Base-by-base conservation (phyloP, 345 rosid genomes). In the Punica granatum region DNA sequence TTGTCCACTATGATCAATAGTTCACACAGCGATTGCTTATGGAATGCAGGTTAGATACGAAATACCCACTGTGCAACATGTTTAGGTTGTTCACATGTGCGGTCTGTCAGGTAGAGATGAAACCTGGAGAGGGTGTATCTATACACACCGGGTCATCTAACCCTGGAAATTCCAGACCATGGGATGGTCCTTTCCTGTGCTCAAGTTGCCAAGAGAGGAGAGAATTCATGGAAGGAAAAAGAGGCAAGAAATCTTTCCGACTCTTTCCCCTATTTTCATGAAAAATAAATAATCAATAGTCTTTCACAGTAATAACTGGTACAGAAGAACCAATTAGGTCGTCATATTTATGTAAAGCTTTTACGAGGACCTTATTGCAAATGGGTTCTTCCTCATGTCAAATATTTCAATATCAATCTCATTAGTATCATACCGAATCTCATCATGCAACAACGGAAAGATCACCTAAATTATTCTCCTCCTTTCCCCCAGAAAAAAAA, bases 181-280 rank as follows among this genome's bases (percentile, higher is more conserved):
- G 98, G 92, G 99, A 95, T 85, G 99, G 99, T 70, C 99, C 99
- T 68, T 95, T 92, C 82, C 98, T 95, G 79, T 95, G 99, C 73
- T 62, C 65, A 54, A 95, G 90, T 83, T 95, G 99, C 86, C 99
- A 95, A 77, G 88, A 92, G 71, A 95, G 92, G 80, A 95, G 81
- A 82, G 98, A 92, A 69, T 93, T 93, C 72, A 95, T 95, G 98
- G 99, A 95, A 88, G 97, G 99, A 64, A 95, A 80, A 80, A 81
- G 90, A 83, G 89, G 97, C 83, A 89, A 97, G 89, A 81, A 67
- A 56, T 62, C 58, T 44, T 53, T 13, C 16, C 23, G 42, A 49
- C 70, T 23, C 44, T 51, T 30, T 49, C 31, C n/a, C 44, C 58
- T n/a, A 32, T 43, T 7, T 66, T 21, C 35, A 41, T 26, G 19